Percentiles rank a stretch among this genome's conserved stretches.
phyloP scores from a whole-genome alignment of 1,139 yeast genomes.

The Scheffersomyces lignicola region DNA sequence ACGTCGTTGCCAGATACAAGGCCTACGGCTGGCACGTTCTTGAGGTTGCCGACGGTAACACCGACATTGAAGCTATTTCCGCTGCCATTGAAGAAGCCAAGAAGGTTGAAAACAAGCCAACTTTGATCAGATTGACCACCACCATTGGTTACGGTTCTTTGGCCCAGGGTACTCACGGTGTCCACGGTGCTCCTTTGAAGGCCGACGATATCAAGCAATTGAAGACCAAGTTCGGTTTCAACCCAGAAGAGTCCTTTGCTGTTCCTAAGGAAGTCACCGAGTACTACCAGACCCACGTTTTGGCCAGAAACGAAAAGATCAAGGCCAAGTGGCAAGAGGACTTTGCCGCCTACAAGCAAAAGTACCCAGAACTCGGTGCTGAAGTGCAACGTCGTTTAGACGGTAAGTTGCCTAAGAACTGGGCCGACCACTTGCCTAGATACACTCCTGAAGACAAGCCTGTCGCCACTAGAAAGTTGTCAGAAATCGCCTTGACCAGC shows the following conservation, averaged over 20 bases:
- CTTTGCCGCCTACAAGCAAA: conserved; percentile 60
- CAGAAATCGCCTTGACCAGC: conserved; percentile 75
- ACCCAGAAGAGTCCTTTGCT: conserved; percentile 77
- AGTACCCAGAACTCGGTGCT: conserved; percentile 79
- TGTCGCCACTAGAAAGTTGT: conserved; percentile 92
- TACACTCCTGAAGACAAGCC: conserved; percentile 80
- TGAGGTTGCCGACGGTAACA: conserved; percentile 79
- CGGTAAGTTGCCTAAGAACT: conserved; percentile 79
- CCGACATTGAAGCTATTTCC: conserved; percentile 70
- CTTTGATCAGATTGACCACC: conserved; percentile 85
- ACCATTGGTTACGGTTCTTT: conserved; percentile 95
- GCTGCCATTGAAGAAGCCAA: conserved; percentile 75
- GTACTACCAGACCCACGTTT: conserved; percentile 58
- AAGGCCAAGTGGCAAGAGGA: conserved; percentile 75
- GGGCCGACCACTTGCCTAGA: conserved; percentile 78
- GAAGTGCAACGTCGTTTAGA: conserved; percentile 80
- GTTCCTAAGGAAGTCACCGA: conserved; percentile 86
- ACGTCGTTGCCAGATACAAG: conserved; percentile 81
- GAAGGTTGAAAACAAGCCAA: conserved; percentile 73
- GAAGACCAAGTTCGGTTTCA: conserved; percentile 82
- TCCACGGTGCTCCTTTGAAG: conserved; percentile 97
- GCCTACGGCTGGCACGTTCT: conserved; percentile 95
- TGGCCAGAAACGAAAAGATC: conserved; percentile 55
- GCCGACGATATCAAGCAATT: conserved; percentile 89
- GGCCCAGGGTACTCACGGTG: conserved; percentile 83